These are phyloP conservation scores for Pulicaria dysenterica DNA, from an alignment of 129 eudicot species.

Conservation along the genomic window DNA sequence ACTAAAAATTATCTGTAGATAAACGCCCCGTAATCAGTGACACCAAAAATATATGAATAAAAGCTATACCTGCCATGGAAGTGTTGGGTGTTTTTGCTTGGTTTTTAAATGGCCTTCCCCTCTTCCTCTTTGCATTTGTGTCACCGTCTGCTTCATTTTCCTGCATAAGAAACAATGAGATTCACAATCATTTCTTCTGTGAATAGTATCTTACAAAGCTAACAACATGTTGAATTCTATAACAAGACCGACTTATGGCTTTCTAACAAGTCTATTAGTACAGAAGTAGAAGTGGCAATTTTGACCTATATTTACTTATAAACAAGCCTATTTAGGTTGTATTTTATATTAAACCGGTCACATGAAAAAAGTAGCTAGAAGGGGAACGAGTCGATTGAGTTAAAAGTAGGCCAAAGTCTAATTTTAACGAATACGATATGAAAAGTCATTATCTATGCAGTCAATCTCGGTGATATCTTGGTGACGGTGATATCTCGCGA, in stretches of 20 bases:
- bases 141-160: conserved; percentile 33
- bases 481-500: too few relatives aligned
- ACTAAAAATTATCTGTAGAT: not conserved
- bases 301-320: not conserved
- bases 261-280: too few relatives aligned
- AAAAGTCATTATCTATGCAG: too few relatives aligned
- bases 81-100: conserved; percentile 21
- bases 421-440: not conserved
- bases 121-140: conserved; percentile 36
- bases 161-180: conserved; percentile 37
- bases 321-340: not conserved
- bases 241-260: not conserved
- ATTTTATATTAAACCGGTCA: not conserved
- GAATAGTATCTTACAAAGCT: not conserved
- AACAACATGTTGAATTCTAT: conserved; percentile 3
- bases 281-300: not conserved
- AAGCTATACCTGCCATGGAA: conserved; percentile 38
- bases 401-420: not conserved
- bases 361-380: not conserved
- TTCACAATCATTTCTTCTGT: conserved; percentile 11
- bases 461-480: too few relatives aligned
- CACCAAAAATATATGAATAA: not conserved
- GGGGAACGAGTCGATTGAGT: not conserved
- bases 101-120: conserved; percentile 55
- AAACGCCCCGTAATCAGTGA: not conserved